Evolutionary conservation across 768 basidiomycete genomes (phyloP).

Genomic region (Melanogaster broomeanus): DNA sequence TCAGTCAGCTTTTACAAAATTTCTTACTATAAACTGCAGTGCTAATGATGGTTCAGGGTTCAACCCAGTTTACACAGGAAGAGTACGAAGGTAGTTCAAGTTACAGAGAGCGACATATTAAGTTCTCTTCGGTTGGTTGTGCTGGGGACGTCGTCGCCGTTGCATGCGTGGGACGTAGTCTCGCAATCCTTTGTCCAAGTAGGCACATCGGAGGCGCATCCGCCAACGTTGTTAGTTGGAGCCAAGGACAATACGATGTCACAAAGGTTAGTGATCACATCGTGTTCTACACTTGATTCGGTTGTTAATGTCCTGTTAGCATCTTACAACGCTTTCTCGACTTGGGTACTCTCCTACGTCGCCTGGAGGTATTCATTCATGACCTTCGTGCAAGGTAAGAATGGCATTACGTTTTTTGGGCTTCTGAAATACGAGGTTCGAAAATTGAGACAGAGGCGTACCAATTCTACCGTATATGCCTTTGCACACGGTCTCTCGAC

Average conservation of each 20-base stretch:
- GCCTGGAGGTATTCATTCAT: slow-evolving; percentile 58
- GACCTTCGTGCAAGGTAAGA: slow-evolving; percentile 52
- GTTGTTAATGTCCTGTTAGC: slow-evolving; percentile 35
- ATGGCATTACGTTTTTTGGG: not conserved
- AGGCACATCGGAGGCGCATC: slow-evolving; percentile 35
- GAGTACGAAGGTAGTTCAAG: slow-evolving; percentile 40
- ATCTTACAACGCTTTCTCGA: slow-evolving; percentile 60
- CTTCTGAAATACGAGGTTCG: slow-evolving; percentile 5
- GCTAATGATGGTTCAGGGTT: slow-evolving; percentile 41
- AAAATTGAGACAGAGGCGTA: slow-evolving; percentile 41
- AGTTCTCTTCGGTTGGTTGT: slow-evolving; percentile 55
- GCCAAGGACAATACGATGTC: slow-evolving; percentile 59
- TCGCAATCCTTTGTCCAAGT: slow-evolving; percentile 59
- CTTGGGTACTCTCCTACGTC: slow-evolving; percentile 67
- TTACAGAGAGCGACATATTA: slow-evolving; percentile 50
- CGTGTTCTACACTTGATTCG: not conserved
- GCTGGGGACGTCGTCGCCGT: slow-evolving; percentile 66
- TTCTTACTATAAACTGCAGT: not conserved
- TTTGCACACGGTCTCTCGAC: slow-evolving; percentile 67
- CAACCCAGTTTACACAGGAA: slow-evolving; percentile 46
- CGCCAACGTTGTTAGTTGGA: slow-evolving; percentile 47
- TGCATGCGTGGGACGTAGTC: slow-evolving; percentile 62
- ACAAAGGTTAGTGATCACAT: slow-evolving; percentile 46
- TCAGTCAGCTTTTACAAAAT: slow-evolving; percentile 43
- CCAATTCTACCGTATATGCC: slow-evolving; percentile 61